These are phyloP conservation scores for Zygnema cylindricum DNA, from an alignment of 139 green algal genomes.

Conservation along the genomic window DNA sequence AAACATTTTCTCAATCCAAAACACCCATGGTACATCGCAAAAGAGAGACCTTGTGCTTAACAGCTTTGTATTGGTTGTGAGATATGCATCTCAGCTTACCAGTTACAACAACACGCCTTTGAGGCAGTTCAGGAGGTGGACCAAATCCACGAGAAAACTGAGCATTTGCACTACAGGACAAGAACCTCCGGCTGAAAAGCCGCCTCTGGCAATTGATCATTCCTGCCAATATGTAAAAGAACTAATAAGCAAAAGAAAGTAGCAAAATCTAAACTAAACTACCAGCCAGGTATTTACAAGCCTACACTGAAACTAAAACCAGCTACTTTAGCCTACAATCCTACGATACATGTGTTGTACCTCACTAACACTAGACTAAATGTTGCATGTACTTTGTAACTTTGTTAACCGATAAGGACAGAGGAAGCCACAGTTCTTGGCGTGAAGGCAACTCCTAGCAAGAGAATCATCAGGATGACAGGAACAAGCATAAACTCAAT, in stretches of 20 bases:
- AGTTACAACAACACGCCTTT: conserved; percentile 15
- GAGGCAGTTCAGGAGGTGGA: not conserved
- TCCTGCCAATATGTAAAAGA: not conserved
- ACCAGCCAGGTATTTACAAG: not conserved
- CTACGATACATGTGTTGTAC: conserved; percentile 6
- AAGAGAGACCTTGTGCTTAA: not conserved
- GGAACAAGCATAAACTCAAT: conserved; percentile 12
- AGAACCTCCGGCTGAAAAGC: too few species aligned
- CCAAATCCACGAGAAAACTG: not conserved
- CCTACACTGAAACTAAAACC: not conserved
- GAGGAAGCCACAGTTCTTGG: not conserved
- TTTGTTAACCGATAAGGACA: not conserved
- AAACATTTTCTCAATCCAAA: not conserved
- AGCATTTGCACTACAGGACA: too few species aligned
- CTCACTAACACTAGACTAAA: not conserved
- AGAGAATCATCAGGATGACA: not conserved
- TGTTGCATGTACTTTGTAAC: not conserved
- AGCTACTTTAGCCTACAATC: not conserved
- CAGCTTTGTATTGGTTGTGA: not conserved
- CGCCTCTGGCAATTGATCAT: not conserved
- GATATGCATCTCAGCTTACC: not conserved
- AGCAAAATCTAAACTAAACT: not conserved
- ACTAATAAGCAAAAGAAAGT: not conserved
- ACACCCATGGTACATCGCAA: not conserved
- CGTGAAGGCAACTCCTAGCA: not conserved